Evolutionary conservation across 2,329 filamentous ascomycete genomes (phyloP).

Genomic region (Fusarium algeriense): DNA sequence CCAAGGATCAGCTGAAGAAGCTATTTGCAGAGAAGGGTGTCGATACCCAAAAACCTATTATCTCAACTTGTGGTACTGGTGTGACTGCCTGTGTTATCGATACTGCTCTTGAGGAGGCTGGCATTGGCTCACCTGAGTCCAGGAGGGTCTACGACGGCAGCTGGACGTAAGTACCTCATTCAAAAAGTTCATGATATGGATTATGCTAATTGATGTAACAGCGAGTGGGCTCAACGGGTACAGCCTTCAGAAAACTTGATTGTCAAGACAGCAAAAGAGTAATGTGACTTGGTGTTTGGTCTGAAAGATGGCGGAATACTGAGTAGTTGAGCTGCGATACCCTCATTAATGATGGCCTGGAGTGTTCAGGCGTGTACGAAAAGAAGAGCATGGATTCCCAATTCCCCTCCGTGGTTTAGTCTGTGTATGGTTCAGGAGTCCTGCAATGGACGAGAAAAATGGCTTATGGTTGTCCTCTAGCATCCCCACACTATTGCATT

Average conservation of each 20-base stretch:
- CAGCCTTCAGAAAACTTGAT: slow-evolving; percentile 72
- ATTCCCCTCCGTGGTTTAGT: slow-evolving; percentile 41
- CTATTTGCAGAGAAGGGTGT: slow-evolving; percentile 85
- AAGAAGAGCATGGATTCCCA: slow-evolving; percentile 42
- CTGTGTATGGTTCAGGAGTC: slow-evolving; percentile 35
- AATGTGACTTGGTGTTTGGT: slow-evolving; percentile 22
- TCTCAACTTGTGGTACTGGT: slow-evolving; percentile 91
- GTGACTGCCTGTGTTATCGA: slow-evolving; percentile 95
- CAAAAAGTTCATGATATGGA: neutral
- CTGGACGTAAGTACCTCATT: slow-evolving; percentile 83
- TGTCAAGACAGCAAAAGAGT: slow-evolving; percentile 60
- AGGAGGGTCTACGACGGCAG: slow-evolving; percentile 93
- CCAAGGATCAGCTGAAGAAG: slow-evolving; percentile 76
- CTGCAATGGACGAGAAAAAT: slow-evolving; percentile 30
- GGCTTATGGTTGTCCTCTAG: slow-evolving; percentile 32
- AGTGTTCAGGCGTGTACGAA: slow-evolving; percentile 46
- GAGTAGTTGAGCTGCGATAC: slow-evolving; percentile 48
- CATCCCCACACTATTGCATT: slow-evolving; percentile 42
- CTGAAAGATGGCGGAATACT: slow-evolving; percentile 34
- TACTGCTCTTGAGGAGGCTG: slow-evolving; percentile 83
- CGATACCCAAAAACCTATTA: slow-evolving; percentile 82
- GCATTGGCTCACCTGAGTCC: slow-evolving; percentile 74
- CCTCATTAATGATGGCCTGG: slow-evolving; percentile 48
- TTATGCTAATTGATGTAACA: slow-evolving; percentile 52
- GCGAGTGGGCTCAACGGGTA: slow-evolving; percentile 77